Conservation (phyloP, 257 asterid species). For the Capsicum rhomboideum region DNA sequence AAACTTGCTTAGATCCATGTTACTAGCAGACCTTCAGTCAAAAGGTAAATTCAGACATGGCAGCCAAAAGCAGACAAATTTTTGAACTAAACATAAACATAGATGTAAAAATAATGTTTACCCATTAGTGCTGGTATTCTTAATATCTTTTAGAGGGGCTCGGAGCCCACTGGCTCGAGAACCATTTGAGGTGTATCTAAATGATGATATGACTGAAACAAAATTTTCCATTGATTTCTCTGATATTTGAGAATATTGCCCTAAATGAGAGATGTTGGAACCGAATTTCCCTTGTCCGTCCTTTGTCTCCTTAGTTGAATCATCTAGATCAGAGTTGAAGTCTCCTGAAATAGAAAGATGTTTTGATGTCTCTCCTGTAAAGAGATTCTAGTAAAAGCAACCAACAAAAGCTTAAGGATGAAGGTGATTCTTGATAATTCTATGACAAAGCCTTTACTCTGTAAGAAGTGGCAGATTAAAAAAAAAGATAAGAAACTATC, state of each 20-base stretch:
- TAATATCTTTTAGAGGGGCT: slow-evolving; percentile 77
- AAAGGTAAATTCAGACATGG: not conserved
- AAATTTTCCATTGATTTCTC: slow-evolving; percentile 81
- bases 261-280: slow-evolving; percentile 69
- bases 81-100: not conserved
- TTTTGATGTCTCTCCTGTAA: not conserved
- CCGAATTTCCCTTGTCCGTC: slow-evolving; percentile 44
- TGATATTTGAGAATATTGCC: slow-evolving; percentile 61
- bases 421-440: not conserved
- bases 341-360: slow-evolving; percentile 31
- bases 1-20: slow-evolving; percentile 35
- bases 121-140: slow-evolving; percentile 51
- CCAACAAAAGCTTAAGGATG: not conserved
- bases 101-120: slow-evolving; percentile 5
- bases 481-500: not conserved
- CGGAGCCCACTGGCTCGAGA: slow-evolving; percentile 96
- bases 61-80: not conserved
- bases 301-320: slow-evolving; percentile 14
- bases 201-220: slow-evolving; percentile 73
- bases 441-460: not conserved
- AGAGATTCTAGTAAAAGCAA: not conserved
- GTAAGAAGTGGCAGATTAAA: not conserved
- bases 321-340: slow-evolving; percentile 19
- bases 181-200: slow-evolving; percentile 60
- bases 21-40: slow-evolving; percentile 25